Percentiles rank a stretch among this genome's conserved stretches.
phyloP scores from a whole-genome alignment of 1,284 basidiomycete species.

The Sporisorium exsertum region DNA sequence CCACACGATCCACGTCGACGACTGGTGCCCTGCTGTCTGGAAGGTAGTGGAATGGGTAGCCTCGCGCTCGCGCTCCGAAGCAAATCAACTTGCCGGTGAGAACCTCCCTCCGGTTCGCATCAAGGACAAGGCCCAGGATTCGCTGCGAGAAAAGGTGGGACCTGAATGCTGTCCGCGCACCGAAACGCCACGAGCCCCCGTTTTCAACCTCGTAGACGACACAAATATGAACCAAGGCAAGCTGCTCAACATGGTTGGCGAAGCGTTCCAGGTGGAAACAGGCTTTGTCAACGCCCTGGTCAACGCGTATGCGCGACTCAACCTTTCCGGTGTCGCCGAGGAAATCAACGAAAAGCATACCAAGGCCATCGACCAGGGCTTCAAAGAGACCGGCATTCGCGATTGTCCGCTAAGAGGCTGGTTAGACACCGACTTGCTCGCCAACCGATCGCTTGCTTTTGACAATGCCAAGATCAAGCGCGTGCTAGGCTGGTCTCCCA shows the following conservation, averaged over 20 bases:
- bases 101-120: constrained; percentile 40
- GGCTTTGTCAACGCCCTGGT: constrained; percentile 52
- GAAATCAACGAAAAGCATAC: constrained; percentile 58
- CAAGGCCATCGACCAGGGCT: constrained; percentile 21
- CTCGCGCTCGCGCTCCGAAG: constrained; percentile 30
- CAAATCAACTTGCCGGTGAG: constrained; percentile 46
- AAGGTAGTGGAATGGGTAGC: constrained; percentile 40
- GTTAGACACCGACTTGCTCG: constrained; percentile 43
- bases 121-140: constrained; percentile 44
- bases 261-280: constrained; percentile 45
- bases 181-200: constrained; percentile 46
- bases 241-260: constrained; percentile 38
- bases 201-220: constrained; percentile 61
- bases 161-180: constrained; percentile 41
- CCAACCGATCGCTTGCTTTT: constrained; percentile 40
- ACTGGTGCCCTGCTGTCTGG: constrained; percentile 54
- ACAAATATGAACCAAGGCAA: constrained; percentile 51
- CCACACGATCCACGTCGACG: constrained; percentile 51
- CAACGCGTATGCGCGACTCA: constrained; percentile 46
- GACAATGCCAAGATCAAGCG: constrained; percentile 42
- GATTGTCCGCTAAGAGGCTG: constrained; percentile 17
- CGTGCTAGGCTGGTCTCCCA: constrained; percentile 41
- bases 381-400: constrained; percentile 13
- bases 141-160: constrained; percentile 34
- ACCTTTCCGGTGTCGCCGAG: constrained; percentile 41